Conservation (phyloP, 164 flowering plant species). For the Magnolia officinalis region DNA sequence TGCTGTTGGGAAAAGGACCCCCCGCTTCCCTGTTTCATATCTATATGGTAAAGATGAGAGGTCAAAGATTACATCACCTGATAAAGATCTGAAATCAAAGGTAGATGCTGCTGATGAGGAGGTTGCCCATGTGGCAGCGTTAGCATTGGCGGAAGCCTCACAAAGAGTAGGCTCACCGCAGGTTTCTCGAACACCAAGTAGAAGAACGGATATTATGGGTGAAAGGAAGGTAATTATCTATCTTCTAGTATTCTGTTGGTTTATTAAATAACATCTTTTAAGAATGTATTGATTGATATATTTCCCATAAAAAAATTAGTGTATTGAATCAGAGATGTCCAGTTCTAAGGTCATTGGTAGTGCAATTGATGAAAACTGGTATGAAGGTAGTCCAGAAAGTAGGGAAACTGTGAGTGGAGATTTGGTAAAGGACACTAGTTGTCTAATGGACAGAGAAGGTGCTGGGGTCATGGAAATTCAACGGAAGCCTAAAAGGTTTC, state of each 20-base stretch:
- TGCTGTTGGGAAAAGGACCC: slow-evolving; percentile 93
- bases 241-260: not conserved
- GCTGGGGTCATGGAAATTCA: slow-evolving; percentile 25
- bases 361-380: slow-evolving; percentile 42
- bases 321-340: slow-evolving; percentile 25
- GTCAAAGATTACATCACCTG: slow-evolving; percentile 31
- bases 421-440: slow-evolving; percentile 26
- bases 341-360: slow-evolving; percentile 27
- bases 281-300: not conserved
- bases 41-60: slow-evolving; percentile 36
- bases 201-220: slow-evolving; percentile 34
- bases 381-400: slow-evolving; percentile 56
- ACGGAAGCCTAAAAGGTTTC: slow-evolving; percentile 35
- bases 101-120: slow-evolving; percentile 55
- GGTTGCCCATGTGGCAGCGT: slow-evolving; percentile 64
- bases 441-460: slow-evolving; percentile 31
- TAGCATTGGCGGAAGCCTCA: slow-evolving; percentile 75
- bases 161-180: slow-evolving; percentile 75
- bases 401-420: slow-evolving; percentile 60
- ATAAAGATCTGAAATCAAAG: slow-evolving; percentile 36
- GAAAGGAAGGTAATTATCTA: slow-evolving; percentile 37
- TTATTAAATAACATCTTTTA: slow-evolving; percentile 1
- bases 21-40: slow-evolving; percentile 75
- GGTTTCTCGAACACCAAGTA: slow-evolving; percentile 49
- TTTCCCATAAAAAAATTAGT: slow-evolving; percentile 20